Base-by-base conservation (phyloP, 2,329 filamentous ascomycete genomes). In the Aspergillus pseudoviridinutans region DNA sequence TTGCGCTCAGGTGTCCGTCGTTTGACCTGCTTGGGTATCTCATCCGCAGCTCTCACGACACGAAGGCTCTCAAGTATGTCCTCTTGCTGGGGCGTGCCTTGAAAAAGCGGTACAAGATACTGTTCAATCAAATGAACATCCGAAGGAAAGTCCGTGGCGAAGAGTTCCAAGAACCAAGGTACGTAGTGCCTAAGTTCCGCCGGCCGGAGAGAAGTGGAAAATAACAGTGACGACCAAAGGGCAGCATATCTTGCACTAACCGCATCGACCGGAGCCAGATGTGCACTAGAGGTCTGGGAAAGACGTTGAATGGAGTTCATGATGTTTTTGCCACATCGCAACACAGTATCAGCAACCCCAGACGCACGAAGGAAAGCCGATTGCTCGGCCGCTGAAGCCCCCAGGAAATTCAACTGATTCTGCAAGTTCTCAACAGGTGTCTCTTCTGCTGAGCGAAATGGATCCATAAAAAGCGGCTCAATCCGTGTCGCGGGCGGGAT, bases 291-390 rank as follows among this genome's bases (percentile, higher is more conserved):
- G 69, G 71, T 65, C 69, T 71, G 68, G 71, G 66, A 59, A 73
- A 72, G 73, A 68, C 83, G 78, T 66, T 86, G 80, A 49, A 91
- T 79, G 1, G 89, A 90, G 49, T 86, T 86, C 65, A 89, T 82
- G 63, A 97, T 92, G 73, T 96, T 97, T 65, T 88, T 86, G 14
- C 87, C 87, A 9, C 88, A 89, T 54, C 92, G 86, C 64, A 90
- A 80, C 7, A 92, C 85, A 62, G 96, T 85, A 55, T 88, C 83
- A 2, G 84, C 78, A 1, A 85, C 84, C 0, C 80, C 78, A 1
- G 90, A 87, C 9, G 89, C 84, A 3, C 80, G 78, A 22, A 96
- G 78, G 63, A 88, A 88, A 69, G 59, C 74, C 70, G 57, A 74
- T 69, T 67, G 78, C 2, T 75, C 70, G 12, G 60, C 35, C 67